Conservation (phyloP, 2,329 filamentous ascomycete species). For the Parastagonospora avenae region DNA sequence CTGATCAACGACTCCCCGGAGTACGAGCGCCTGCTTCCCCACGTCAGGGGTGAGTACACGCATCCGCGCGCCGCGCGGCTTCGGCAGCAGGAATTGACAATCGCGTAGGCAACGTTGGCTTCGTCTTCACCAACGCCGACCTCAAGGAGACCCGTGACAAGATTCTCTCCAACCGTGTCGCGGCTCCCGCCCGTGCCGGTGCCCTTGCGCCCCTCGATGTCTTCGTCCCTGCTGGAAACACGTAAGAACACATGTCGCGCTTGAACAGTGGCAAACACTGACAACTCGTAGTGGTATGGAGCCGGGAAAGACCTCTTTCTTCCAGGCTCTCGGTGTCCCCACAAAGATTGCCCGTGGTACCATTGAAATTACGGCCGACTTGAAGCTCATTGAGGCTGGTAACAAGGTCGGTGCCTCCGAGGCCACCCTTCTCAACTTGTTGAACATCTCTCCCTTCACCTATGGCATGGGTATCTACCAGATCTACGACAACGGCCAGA, state of each 20-base stretch:
- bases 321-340: slow-evolving; percentile 99
- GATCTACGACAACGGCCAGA: slow-evolving; percentile 98
- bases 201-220: slow-evolving; percentile 93
- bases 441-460: slow-evolving; percentile 83
- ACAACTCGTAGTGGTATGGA: slow-evolving; percentile 76
- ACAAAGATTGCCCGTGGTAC: slow-evolving; percentile 99
- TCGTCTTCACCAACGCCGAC: slow-evolving; percentile 99
- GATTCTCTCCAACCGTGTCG: slow-evolving; percentile 96
- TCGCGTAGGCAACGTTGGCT: slow-evolving; percentile 77
- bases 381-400: slow-evolving; percentile 95
- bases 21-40: slow-evolving; percentile 96
- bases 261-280: slow-evolving; percentile 9
- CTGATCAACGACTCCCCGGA: slow-evolving; percentile 90
- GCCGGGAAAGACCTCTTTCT: slow-evolving; percentile 99
- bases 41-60: slow-evolving; percentile 72
- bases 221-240: slow-evolving; percentile 97
- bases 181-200: slow-evolving; percentile 96
- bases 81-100: slow-evolving; percentile 19
- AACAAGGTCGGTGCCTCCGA: slow-evolving; percentile 98
- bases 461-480: slow-evolving; percentile 97
- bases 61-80: not conserved
- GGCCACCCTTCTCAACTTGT: slow-evolving; percentile 98
- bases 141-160: slow-evolving; percentile 92
- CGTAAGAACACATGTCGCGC: slow-evolving; percentile 46
- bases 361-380: slow-evolving; percentile 98